These are phyloP conservation scores for Leccinum obscurum DNA, from an alignment of 768 basidiomycete genomes.

Conservation along the genomic window DNA sequence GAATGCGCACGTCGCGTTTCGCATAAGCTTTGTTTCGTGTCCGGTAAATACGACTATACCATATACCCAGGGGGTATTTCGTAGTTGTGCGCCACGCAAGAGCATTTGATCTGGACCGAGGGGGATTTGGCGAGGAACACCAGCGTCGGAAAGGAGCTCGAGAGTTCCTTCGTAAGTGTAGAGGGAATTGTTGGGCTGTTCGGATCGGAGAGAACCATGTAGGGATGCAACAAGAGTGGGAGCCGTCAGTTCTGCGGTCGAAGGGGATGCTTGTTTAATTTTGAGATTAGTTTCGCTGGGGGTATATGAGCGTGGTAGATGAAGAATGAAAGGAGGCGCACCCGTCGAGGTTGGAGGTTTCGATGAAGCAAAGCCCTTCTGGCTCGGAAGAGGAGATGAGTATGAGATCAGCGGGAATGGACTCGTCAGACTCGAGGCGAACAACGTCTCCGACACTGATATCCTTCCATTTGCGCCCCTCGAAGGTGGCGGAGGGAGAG, in stretches of 20 bases:
- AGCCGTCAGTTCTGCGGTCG: conserved; percentile 77
- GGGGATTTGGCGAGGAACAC: conserved; percentile 78
- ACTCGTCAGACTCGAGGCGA: conserved; percentile 87
- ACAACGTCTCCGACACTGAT: conserved; percentile 91
- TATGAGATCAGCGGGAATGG: conserved; percentile 93
- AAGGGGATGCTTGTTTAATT: conserved; percentile 92
- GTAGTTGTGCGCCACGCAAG: conserved; percentile 89
- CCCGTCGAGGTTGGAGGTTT: conserved; percentile 96
- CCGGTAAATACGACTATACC: conserved; percentile 94
- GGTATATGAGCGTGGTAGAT: background rate
- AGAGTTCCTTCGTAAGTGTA: conserved; percentile 93
- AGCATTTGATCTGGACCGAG: conserved; percentile 94
- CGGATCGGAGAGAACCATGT: conserved; percentile 84
- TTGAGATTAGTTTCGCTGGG: conserved; percentile 94
- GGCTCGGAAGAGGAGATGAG: conserved; percentile 90
- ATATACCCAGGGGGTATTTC: conserved; percentile 97
- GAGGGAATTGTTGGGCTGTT: conserved; percentile 96
- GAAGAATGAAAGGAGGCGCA: conserved; percentile 34
- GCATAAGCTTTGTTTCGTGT: conserved; percentile 98
- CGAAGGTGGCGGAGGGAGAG: conserved; percentile 60
- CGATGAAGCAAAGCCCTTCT: conserved; percentile 96
- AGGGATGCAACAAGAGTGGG: conserved; percentile 67
- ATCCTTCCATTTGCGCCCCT: conserved; percentile 82
- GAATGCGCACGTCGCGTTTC: conserved; percentile 87
- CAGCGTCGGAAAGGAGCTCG: conserved; percentile 56